Conservation (phyloP, 257 asterid species). For the Forsythia suspensa region DNA sequence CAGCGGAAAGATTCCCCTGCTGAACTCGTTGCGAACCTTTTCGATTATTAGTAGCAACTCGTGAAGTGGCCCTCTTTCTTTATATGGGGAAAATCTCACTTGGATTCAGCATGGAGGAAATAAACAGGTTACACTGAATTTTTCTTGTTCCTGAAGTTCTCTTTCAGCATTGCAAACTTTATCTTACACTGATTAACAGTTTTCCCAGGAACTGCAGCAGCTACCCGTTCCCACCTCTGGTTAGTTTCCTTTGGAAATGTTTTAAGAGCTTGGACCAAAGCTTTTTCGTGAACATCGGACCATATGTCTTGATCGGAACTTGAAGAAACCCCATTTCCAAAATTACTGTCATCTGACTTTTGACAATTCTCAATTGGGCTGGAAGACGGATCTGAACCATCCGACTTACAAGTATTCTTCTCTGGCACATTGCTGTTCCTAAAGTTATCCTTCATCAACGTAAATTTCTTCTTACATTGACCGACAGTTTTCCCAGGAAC, state of each 20-base stretch:
- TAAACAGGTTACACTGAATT: slow-evolving; percentile 20
- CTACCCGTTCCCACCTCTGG: slow-evolving; percentile 90
- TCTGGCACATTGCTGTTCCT: slow-evolving; percentile 48
- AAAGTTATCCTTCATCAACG: slow-evolving; percentile 69
- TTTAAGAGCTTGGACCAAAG: slow-evolving; percentile 82
- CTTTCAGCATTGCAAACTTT: slow-evolving; percentile 66
- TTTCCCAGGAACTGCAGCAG: slow-evolving; percentile 86
- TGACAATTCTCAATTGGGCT: slow-evolving; percentile 32
- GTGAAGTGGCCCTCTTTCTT: background rate
- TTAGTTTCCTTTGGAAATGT: slow-evolving; percentile 78
- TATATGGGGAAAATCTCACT: background rate
- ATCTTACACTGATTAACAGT: slow-evolving; percentile 70
- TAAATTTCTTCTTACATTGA: slow-evolving; percentile 79
- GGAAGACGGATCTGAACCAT: slow-evolving; percentile 31
- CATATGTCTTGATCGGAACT: slow-evolving; percentile 66
- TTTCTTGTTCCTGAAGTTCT: slow-evolving; percentile 88
- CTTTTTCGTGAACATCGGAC: slow-evolving; percentile 87
- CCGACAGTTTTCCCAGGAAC: slow-evolving; percentile 75
- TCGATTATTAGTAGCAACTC: background rate
- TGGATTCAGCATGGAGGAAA: background rate
- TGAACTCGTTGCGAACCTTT: background rate
- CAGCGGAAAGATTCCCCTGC: background rate
- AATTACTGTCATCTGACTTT: slow-evolving; percentile 27
- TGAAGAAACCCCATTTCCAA: slow-evolving; percentile 42
- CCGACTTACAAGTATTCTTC: slow-evolving; percentile 28